A percentile compares a stretch with the other conserved stretches of the same genome.
Evolutionary conservation across 208 protist species (phyloP).

Genomic region (Acanthamoeba culbertsoni): DNA sequence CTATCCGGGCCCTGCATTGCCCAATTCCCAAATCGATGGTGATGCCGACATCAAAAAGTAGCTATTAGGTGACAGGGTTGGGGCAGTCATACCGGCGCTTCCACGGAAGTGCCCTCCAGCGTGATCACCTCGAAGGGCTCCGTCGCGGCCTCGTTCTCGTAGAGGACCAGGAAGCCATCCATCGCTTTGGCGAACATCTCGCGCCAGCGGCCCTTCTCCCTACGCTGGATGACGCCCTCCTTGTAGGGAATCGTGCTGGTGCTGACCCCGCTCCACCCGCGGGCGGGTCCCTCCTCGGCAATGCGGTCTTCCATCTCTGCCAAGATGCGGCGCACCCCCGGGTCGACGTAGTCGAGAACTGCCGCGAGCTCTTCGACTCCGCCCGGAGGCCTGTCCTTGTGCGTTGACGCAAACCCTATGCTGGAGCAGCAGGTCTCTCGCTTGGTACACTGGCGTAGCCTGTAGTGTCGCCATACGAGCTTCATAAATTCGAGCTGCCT

Average conservation of each 20-base stretch:
- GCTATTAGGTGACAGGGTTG: no score
- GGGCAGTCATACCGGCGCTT: neutral
- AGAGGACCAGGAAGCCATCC: slow-evolving; percentile 55
- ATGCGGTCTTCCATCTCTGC: neutral
- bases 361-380: neutral
- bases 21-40: neutral
- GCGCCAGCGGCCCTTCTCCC: neutral
- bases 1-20: neutral
- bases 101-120: slow-evolving; percentile 5
- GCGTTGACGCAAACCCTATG: neutral
- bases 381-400: neutral
- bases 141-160: neutral
- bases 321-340: neutral
- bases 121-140: slow-evolving; percentile 21
- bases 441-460: neutral
- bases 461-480: neutral
- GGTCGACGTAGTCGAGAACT: neutral
- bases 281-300: neutral
- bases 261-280: neutral
- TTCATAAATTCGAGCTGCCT: slow-evolving; percentile 13
- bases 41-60: no score
- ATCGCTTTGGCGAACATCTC: slow-evolving; percentile 26
- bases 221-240: neutral
- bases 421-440: neutral
- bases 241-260: slow-evolving; percentile 53